These are phyloP conservation scores for Hortiboletus campestris DNA, from an alignment of 768 basidiomycete species.

Conservation along the genomic window DNA sequence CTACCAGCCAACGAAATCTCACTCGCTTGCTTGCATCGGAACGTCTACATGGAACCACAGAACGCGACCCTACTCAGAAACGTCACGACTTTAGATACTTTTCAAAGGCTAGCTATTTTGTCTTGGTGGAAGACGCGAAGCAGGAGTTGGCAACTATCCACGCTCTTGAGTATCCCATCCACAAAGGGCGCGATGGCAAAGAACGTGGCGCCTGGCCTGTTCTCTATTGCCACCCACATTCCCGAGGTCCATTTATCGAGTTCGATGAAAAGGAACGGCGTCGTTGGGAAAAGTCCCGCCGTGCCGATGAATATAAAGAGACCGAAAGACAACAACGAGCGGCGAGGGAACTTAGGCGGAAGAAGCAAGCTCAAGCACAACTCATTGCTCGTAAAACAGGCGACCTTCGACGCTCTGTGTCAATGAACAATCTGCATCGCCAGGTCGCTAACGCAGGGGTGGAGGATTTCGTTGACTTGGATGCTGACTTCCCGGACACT, in stretches of 20 bases:
- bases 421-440: slow-evolving; percentile 73
- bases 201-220: slow-evolving; percentile 76
- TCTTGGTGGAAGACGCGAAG: slow-evolving; percentile 88
- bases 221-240: slow-evolving; percentile 70
- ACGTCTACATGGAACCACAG: slow-evolving; percentile 76
- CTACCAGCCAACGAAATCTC: slow-evolving; percentile 46
- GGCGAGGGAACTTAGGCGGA: slow-evolving; percentile 28
- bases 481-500: slow-evolving; percentile 35
- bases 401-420: slow-evolving; percentile 71
- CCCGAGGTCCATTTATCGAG: slow-evolving; percentile 71
- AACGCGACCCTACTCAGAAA: slow-evolving; percentile 88
- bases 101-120: slow-evolving; percentile 65
- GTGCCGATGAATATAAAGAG: slow-evolving; percentile 38
- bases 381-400: slow-evolving; percentile 35
- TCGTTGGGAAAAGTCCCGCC: slow-evolving; percentile 59
- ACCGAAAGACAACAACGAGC: slow-evolving; percentile 28
- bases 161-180: slow-evolving; percentile 71
- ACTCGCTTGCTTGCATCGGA: slow-evolving; percentile 75
- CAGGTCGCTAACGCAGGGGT: slow-evolving; percentile 40
- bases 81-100: slow-evolving; percentile 91
- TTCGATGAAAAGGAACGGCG: slow-evolving; percentile 74
- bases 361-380: slow-evolving; percentile 29
- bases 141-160: slow-evolving; percentile 84
- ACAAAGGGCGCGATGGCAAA: slow-evolving; percentile 50
- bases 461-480: slow-evolving; percentile 44